Evolutionary conservation across 495 filamentous ascomycete genomes (phyloP).

Genomic region (Ramalina intermedia): DNA sequence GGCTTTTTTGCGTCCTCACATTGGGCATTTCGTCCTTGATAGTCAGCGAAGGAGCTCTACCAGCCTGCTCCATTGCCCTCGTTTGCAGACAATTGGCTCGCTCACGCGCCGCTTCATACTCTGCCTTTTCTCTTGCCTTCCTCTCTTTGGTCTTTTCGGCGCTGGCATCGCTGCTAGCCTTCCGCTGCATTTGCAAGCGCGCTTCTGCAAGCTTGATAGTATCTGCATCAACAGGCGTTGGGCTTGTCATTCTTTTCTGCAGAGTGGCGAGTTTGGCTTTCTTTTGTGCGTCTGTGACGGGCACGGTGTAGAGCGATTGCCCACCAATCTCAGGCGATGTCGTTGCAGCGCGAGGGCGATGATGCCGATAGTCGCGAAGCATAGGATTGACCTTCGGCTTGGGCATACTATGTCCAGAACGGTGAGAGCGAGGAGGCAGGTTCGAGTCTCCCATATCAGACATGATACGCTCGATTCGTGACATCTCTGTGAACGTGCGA

Average conservation of each 20-base stretch:
- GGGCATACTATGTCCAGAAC: background rate
- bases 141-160: background rate
- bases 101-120: background rate
- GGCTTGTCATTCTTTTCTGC: background rate
- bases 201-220: constrained; percentile 8
- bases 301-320: too few relatives aligned
- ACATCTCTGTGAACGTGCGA: constrained; percentile 3
- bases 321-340: too few relatives aligned
- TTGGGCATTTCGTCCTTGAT: background rate
- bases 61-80: background rate
- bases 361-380: background rate
- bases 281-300: too few relatives aligned
- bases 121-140: background rate
- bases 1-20: background rate
- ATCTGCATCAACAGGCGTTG: constrained; percentile 3
- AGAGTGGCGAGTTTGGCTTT: background rate
- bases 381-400: background rate
- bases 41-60: background rate
- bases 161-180: background rate
- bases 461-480: constrained; percentile 12
- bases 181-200: constrained; percentile 2
- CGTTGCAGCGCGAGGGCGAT: too few relatives aligned
- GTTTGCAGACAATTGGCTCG: background rate
- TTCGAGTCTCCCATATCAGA: constrained; percentile 4
- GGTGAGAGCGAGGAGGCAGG: background rate